Base-by-base conservation (phyloP, 2,329 filamentous ascomycete genomes). In the Fusarium graminum region DNA sequence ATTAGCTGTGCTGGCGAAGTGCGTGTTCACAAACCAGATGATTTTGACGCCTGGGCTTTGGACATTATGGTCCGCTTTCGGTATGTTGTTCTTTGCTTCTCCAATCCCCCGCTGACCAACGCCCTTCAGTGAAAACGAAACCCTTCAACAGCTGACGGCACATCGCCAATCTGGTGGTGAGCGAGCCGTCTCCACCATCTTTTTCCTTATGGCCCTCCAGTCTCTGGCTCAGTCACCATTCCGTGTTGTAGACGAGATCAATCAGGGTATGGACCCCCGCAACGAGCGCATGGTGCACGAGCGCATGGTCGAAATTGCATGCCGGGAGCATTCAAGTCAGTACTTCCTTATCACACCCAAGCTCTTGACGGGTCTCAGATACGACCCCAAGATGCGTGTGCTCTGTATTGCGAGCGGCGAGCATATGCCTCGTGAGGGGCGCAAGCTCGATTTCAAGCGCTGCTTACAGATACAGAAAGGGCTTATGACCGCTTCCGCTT, bases 311-410 rank as follows among this genome's bases (percentile, higher is more conserved):
- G 93, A 97, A 74, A 97, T 99, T 75, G 95, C 95, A 41, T 98
- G 95, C 78, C 87, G 88, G 68, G 90, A 93, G 77, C 88, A 91
- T 76, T 88, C 88, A n/a, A 86, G 83, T 69, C 89, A 91, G 80
- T 99, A 99, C 80, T 99, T 99, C 82, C 88, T 99, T 66, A 97
- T 99, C 80, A 99, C 95, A 41, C 95, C 95, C 6, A 99, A 99
- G 81, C 83, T 99, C 62, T 87, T 99, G 60, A 91, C 89, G 7
- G 92, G 91, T 12, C 82, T 99, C 59, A 88, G 89, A 69, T 99
- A 97, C 77, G 92, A 97, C 76, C 85, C 86, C 53, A 91, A 93
- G 68, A 99, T 99, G 94, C 92, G 90, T 73, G 89, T 98, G 32
- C 86, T 97, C 70, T 96, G 93, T 76, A 98, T 99, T 76, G 93